Conservation (phyloP, 2,329 filamentous ascomycete species). For the Xylaria sp. region DNA sequence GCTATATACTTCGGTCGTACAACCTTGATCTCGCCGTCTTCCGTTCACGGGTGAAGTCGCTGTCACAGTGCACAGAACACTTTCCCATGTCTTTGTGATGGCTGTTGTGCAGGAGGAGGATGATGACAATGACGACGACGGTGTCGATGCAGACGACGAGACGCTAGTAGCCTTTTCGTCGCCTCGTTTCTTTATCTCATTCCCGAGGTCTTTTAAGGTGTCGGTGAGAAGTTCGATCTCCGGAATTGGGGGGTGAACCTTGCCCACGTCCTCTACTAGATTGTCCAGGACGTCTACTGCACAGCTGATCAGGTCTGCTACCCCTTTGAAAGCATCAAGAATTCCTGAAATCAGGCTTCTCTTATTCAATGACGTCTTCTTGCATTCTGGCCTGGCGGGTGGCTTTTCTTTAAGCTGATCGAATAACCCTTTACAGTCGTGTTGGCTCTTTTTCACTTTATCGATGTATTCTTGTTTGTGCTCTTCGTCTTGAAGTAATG, state of each 20-base stretch:
- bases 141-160: not conserved
- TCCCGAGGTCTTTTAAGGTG: slow-evolving; percentile 18
- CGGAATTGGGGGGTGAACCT: slow-evolving; percentile 10
- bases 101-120: slow-evolving; percentile 5
- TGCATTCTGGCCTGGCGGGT: slow-evolving; percentile 6
- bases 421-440: not conserved
- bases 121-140: not conserved
- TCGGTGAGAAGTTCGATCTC: slow-evolving; percentile 16
- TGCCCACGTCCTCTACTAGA: slow-evolving; percentile 10
- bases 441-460: slow-evolving; percentile 13
- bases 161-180: slow-evolving; percentile 8
- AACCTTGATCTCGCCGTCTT: not conserved
- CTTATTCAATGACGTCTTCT: slow-evolving; percentile 4
- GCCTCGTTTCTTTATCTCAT: slow-evolving; percentile 5
- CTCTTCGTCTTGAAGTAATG: slow-evolving; percentile 2
- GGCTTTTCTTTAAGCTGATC: slow-evolving; percentile 2
- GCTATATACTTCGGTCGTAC: slow-evolving; percentile 11
- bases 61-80: slow-evolving; percentile 11
- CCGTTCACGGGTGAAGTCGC: slow-evolving; percentile 1
- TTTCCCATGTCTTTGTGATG: slow-evolving; percentile 14
- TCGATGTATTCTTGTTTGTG: slow-evolving; percentile 19
- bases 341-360: slow-evolving; percentile 22
- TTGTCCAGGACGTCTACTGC: slow-evolving; percentile 16
- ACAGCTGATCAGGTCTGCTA: slow-evolving; percentile 20
- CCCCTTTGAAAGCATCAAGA: not conserved